A percentile compares a stretch with the other conserved stretches of the same genome.
Evolutionary conservation across 2,329 filamentous ascomycete species (phyloP).

Genomic region (Penicillium sclerotigenum): DNA sequence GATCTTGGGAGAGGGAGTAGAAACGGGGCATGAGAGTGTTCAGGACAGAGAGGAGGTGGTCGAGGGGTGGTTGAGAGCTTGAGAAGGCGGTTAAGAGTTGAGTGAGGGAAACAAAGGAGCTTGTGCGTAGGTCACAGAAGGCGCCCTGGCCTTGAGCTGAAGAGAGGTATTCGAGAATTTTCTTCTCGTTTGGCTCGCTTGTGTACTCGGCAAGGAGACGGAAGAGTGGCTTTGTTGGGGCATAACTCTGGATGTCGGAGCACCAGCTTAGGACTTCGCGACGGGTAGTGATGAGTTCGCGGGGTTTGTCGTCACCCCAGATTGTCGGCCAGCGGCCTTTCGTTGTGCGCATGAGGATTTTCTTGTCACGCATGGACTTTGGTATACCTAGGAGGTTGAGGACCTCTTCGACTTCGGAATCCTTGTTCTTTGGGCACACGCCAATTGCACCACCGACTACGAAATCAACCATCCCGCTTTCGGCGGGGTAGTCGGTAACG

Average conservation of each 20-base stretch:
- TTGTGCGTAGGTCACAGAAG: slow-evolving; percentile 92
- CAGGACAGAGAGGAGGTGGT: slow-evolving; percentile 73
- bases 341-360: slow-evolving; percentile 72
- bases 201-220: slow-evolving; percentile 84
- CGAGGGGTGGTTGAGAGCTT: slow-evolving; percentile 81
- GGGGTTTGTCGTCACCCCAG: slow-evolving; percentile 85
- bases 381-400: slow-evolving; percentile 80
- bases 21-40: slow-evolving; percentile 94
- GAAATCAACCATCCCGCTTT: slow-evolving; percentile 79
- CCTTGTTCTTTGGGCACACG: slow-evolving; percentile 82
- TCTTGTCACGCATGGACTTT: slow-evolving; percentile 77
- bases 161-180: slow-evolving; percentile 80
- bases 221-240: slow-evolving; percentile 83
- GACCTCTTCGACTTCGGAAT: slow-evolving; percentile 73
- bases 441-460: slow-evolving; percentile 95
- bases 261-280: slow-evolving; percentile 95
- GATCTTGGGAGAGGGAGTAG: slow-evolving; percentile 96
- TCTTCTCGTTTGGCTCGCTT: slow-evolving; percentile 75
- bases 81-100: slow-evolving; percentile 92
- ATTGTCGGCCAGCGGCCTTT: slow-evolving; percentile 93
- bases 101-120: slow-evolving; percentile 76
- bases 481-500: slow-evolving; percentile 86
- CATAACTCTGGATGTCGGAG: slow-evolving; percentile 86
- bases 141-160: slow-evolving; percentile 85
- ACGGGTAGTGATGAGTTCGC: slow-evolving; percentile 84